Percentiles rank a stretch among this genome's conserved stretches.
phyloP scores from a whole-genome alignment of 495 filamentous ascomycete genomes.

The Ascodesmis nigricans region DNA sequence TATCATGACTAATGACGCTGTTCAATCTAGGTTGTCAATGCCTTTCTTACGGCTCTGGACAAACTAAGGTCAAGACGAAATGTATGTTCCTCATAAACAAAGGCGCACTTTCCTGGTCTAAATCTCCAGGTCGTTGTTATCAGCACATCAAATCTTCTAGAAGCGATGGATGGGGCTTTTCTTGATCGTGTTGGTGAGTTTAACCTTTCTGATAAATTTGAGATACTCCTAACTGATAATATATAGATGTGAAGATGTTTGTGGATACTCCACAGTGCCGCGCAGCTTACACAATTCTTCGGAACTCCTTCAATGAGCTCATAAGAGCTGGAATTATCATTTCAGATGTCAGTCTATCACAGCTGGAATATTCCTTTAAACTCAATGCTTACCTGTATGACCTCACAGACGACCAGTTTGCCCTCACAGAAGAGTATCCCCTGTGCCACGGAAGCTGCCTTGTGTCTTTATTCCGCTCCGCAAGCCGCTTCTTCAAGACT shows the following conservation, averaged over 20 bases:
- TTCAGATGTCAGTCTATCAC: constrained; percentile 5
- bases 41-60: constrained; percentile 23
- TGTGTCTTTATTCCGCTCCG: constrained; percentile 17
- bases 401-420: not conserved
- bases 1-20: not conserved
- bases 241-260: constrained; percentile 28
- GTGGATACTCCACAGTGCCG: constrained; percentile 24
- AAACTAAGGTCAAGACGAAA: constrained; percentile 20
- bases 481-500: constrained; percentile 14
- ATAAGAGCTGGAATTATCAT: constrained; percentile 25
- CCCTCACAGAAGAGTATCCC: constrained; percentile 10
- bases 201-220: not conserved
- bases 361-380: not conserved
- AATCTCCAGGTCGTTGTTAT: constrained; percentile 18
- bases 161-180: constrained; percentile 28
- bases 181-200: constrained; percentile 28
- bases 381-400: too few species aligned
- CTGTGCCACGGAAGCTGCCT: constrained; percentile 14
- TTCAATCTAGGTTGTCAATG: constrained; percentile 20
- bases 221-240: not conserved
- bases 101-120: not conserved
- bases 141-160: constrained; percentile 19
- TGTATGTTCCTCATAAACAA: constrained; percentile 3
- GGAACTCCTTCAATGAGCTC: constrained; percentile 29
- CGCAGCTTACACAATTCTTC: constrained; percentile 31